Evolutionary conservation across 257 asterid species (phyloP).

Genomic region (Plantago elongata): DNA sequence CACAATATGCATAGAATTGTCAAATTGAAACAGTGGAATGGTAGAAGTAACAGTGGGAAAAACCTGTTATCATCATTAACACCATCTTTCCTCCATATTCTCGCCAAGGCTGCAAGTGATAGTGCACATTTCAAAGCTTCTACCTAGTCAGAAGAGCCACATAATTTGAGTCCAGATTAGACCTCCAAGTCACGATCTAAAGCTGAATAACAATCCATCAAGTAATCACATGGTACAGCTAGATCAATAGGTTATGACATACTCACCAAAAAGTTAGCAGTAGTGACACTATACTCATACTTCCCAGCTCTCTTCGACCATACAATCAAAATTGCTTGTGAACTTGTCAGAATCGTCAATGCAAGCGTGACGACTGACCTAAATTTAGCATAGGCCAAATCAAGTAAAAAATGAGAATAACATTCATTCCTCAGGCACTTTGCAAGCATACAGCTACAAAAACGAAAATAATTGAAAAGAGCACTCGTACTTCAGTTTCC

Average conservation of each 20-base stretch:
- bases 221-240: background rate
- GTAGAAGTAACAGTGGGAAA: conserved; percentile 1
- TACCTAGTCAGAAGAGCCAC: conserved; percentile 46
- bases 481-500: conserved; percentile 78
- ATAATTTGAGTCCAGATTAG: conserved; percentile 23
- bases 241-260: conserved; percentile 14
- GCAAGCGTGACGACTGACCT: conserved; percentile 86
- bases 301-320: conserved; percentile 99
- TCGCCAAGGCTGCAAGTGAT: conserved; percentile 78
- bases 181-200: conserved; percentile 1
- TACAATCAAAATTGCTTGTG: conserved; percentile 96
- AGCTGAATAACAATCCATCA: background rate
- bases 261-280: conserved; percentile 97
- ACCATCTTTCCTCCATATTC: conserved; percentile 87
- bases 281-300: conserved; percentile 96
- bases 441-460: conserved; percentile 13
- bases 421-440: background rate
- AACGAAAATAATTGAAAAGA: conserved; percentile 11
- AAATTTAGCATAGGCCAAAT: conserved; percentile 8
- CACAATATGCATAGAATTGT: conserved; percentile 3
- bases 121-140: conserved; percentile 89
- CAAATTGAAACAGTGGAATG: conserved; percentile 16
- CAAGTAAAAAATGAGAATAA: conserved; percentile 14
- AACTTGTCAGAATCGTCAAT: conserved; percentile 89
- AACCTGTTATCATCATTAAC: conserved; percentile 95